Evolutionary conservation across 805 yeast genomes (phyloP).

Genomic region (Cyberlindnera mrakii): DNA sequence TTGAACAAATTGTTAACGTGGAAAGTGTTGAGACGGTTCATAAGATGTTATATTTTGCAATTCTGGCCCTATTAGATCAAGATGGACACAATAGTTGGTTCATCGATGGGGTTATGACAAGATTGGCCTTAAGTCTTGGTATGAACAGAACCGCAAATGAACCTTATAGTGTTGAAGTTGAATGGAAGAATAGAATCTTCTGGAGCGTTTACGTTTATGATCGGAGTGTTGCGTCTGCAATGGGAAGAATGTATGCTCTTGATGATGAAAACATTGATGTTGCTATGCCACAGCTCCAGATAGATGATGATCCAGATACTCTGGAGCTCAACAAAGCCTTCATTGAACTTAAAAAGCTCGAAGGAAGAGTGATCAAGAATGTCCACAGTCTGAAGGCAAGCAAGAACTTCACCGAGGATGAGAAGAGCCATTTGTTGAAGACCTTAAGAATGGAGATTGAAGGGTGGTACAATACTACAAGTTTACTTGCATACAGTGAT

Average conservation of each 20-base stretch:
- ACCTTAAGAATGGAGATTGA: conserved; percentile 24
- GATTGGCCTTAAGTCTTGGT: conserved; percentile 40
- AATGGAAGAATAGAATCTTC: conserved; percentile 35
- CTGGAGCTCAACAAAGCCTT: conserved; percentile 35
- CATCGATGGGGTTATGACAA: conserved; percentile 39
- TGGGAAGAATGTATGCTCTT: conserved; percentile 44
- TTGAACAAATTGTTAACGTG: not conserved
- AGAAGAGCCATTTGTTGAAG: conserved; percentile 2
- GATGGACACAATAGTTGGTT: conserved; percentile 47
- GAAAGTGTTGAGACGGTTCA: conserved; percentile 37
- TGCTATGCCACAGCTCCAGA: conserved; percentile 33
- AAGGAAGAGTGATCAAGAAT: conserved; percentile 38
- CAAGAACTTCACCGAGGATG: conserved; percentile 11
- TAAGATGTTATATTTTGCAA: conserved; percentile 37
- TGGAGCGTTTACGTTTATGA: conserved; percentile 47
- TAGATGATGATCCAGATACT: conserved; percentile 36
- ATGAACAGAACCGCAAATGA: conserved; percentile 31
- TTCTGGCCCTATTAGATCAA: conserved; percentile 46
- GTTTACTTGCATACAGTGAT: conserved; percentile 12
- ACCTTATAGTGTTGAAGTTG: conserved; percentile 21
- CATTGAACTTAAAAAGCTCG: conserved; percentile 38
- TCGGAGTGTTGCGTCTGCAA: conserved; percentile 39
- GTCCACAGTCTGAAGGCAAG: conserved; percentile 41
- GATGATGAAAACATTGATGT: conserved; percentile 46
- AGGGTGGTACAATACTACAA: conserved; percentile 27